Evolutionary conservation across 441 rosid genomes (phyloP).

Genomic region (Pelargonium fulgidum): DNA sequence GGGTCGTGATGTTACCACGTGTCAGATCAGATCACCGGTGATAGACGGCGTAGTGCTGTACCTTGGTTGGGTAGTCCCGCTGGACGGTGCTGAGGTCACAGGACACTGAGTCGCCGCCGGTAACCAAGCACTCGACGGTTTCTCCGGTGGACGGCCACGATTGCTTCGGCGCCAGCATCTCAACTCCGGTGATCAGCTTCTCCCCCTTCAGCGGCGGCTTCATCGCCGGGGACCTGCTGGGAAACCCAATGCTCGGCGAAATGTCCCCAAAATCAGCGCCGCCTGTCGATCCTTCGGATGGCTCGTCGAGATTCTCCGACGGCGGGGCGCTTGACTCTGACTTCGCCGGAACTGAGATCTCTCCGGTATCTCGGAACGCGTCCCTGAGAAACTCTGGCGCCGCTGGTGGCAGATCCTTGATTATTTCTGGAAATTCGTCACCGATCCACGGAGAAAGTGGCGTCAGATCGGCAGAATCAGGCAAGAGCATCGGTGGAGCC

Average conservation of each 20-base stretch:
- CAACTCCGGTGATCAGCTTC: background rate
- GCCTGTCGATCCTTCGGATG: background rate
- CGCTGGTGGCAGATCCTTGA: background rate
- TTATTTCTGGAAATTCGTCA: background rate
- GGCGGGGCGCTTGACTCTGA: background rate
- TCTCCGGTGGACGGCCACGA: slow-evolving; percentile 6
- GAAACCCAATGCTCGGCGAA: background rate
- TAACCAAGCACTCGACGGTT: background rate
- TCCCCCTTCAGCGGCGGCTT: background rate
- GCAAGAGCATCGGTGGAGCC: background rate
- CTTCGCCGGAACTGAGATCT: background rate
- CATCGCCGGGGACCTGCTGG: background rate
- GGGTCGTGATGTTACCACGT: background rate
- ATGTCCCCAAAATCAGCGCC: too few relatives aligned
- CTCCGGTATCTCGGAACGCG: background rate
- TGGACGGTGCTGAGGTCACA: slow-evolving; percentile 3
- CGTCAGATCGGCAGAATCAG: background rate
- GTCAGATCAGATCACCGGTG: background rate
- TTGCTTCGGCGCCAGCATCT: slow-evolving; percentile 1
- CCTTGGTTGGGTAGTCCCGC: background rate
- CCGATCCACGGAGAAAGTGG: background rate
- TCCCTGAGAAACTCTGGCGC: background rate
- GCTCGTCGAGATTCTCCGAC: background rate
- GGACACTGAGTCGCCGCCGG: background rate
- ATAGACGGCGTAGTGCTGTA: background rate